phyloP scores from a whole-genome alignment of 768 basidiomycete genomes.

The Serendipita sp. region DNA sequence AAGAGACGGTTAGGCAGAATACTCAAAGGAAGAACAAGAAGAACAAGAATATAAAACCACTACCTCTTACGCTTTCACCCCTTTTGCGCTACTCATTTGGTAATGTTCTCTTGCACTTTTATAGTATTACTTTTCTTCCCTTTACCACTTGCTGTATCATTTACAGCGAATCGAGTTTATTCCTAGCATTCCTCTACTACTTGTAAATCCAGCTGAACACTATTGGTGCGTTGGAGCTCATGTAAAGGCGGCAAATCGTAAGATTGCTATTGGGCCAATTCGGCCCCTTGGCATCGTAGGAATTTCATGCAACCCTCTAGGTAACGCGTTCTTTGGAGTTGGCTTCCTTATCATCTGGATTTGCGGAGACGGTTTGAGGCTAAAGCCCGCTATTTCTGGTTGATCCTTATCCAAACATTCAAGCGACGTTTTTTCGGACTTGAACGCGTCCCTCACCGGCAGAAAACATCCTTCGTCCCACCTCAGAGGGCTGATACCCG shows the following conservation, averaged over 20 bases:
- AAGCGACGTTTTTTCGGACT: background rate
- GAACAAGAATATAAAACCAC: background rate
- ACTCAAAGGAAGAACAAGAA: background rate
- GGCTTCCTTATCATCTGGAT: too few relatives aligned
- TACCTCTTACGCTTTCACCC: background rate
- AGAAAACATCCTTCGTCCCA: background rate
- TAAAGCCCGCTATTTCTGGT: background rate
- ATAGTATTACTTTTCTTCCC: background rate
- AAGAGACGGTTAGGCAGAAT: background rate
- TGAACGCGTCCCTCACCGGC: background rate
- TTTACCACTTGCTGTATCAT: background rate
- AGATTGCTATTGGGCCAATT: background rate
- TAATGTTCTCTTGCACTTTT: background rate
- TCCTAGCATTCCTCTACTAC: background rate
- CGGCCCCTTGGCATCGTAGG: background rate
- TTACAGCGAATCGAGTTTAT: background rate
- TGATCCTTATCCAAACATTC: background rate
- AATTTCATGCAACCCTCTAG: background rate
- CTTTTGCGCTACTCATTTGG: background rate
- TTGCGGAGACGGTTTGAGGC: too few relatives aligned
- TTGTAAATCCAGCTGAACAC: background rate
- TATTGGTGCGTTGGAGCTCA: background rate
- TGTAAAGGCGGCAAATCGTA: background rate
- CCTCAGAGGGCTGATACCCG: background rate
- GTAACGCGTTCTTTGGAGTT: background rate